These are phyloP conservation scores for Alternaria incomplexa DNA, from an alignment of 2,329 filamentous ascomycete species.

Conservation along the genomic window DNA sequence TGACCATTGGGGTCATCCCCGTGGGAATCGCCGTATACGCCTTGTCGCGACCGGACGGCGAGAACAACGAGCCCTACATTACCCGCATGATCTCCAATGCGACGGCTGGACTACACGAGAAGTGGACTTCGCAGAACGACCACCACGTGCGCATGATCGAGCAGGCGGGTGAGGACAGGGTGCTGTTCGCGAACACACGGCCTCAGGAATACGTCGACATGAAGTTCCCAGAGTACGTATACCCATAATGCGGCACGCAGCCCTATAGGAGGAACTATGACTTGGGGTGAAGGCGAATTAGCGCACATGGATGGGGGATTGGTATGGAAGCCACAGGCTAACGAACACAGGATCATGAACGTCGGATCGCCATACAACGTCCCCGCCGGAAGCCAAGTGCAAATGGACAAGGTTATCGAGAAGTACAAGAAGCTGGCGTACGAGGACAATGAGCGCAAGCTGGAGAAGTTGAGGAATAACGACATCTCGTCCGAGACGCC, in stretches of 20 bases:
- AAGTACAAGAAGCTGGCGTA: slow-evolving; percentile 67
- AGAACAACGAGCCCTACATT: slow-evolving; percentile 51
- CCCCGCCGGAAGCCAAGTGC: slow-evolving; percentile 64
- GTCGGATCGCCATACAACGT: slow-evolving; percentile 68
- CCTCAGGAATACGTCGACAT: slow-evolving; percentile 60
- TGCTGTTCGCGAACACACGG: slow-evolving; percentile 61
- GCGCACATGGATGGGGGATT: neutral
- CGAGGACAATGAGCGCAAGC: slow-evolving; percentile 63
- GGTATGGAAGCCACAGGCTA: slow-evolving; percentile 7
- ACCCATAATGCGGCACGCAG: neutral
- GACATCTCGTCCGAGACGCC: slow-evolving; percentile 45
- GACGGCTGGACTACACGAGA: slow-evolving; percentile 58
- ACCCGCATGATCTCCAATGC: slow-evolving; percentile 63
- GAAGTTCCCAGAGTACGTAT: slow-evolving; percentile 69
- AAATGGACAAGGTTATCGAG: slow-evolving; percentile 65
- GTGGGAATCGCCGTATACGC: slow-evolving; percentile 53
- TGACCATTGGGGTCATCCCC: slow-evolving; percentile 55
- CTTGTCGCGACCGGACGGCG: slow-evolving; percentile 49
- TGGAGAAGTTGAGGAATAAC: slow-evolving; percentile 48
- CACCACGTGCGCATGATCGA: slow-evolving; percentile 67
- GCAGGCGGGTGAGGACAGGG: slow-evolving; percentile 67
- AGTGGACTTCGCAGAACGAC: slow-evolving; percentile 63
- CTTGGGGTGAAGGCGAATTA: neutral
- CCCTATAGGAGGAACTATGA: neutral
- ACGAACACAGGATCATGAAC: slow-evolving; percentile 64